phyloP scores from a whole-genome alignment of 805 yeast genomes.

The Teunomyces cretensis region DNA sequence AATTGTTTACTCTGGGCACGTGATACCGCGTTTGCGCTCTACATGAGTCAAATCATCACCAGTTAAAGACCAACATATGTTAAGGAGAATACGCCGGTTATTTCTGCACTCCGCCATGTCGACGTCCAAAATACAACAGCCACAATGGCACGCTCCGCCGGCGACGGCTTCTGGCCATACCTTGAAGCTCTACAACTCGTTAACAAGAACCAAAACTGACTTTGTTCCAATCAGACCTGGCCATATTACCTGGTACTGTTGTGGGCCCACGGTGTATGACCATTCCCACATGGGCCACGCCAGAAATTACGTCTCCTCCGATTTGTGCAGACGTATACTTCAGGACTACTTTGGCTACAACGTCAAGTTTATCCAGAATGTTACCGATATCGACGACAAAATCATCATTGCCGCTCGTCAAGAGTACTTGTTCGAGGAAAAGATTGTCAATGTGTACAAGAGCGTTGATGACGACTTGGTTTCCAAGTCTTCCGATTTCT shows the following conservation, averaged over 20 bases:
- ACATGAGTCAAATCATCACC: background rate
- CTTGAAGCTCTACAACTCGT: constrained; percentile 74
- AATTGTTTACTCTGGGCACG: background rate
- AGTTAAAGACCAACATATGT: background rate
- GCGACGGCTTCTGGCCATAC: constrained; percentile 21
- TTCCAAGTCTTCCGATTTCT: constrained; percentile 41
- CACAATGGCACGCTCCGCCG: constrained; percentile 32
- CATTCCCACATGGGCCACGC: constrained; percentile 99
- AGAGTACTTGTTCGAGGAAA: constrained; percentile 70
- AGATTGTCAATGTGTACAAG: constrained; percentile 29
- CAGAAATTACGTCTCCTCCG: constrained; percentile 91
- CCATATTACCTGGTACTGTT: constrained; percentile 89
- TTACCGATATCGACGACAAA: constrained; percentile 98
- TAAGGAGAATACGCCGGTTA: background rate
- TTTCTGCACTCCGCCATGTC: constrained; percentile 5
- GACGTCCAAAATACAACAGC: constrained; percentile 35
- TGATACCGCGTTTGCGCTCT: background rate
- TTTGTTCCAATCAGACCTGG: constrained; percentile 69
- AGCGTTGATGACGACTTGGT: constrained; percentile 36
- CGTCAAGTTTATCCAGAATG: constrained; percentile 88
- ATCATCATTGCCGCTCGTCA: constrained; percentile 95
- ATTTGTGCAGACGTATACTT: constrained; percentile 84
- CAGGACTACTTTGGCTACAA: constrained; percentile 92
- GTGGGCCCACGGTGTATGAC: constrained; percentile 98
- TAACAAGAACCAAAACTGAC: constrained; percentile 76